Percentiles rank a stretch among this genome's conserved stretches.
These are phyloP conservation scores for Rhodotorula sphaerocarpa DNA, from an alignment of 768 basidiomycete species.

Conservation along the genomic window DNA sequence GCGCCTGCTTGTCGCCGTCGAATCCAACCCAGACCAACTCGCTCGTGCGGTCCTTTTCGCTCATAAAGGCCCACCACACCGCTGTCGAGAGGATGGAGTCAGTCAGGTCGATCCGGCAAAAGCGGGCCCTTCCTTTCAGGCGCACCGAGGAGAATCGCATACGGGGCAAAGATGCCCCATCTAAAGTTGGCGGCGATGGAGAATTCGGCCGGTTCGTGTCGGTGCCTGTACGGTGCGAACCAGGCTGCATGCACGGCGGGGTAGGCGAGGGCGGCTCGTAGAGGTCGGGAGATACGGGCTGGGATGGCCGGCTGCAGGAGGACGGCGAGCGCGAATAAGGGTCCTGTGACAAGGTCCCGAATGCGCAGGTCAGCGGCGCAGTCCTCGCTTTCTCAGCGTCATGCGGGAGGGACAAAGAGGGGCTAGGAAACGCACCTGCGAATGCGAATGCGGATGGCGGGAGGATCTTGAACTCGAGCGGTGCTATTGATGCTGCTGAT, in stretches of 20 bases:
- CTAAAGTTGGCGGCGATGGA: conserved; percentile 12
- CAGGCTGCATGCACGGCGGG: conserved; percentile 5
- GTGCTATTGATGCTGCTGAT: too few species aligned
- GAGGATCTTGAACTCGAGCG: background rate
- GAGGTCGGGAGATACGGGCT: background rate
- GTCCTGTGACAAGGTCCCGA: too few species aligned
- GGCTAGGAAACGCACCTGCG: too few species aligned
- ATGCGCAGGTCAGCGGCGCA: too few species aligned
- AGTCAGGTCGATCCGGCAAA: too few species aligned
- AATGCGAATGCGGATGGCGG: background rate
- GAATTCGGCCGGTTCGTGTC: background rate
- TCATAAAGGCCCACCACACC: conserved; percentile 7
- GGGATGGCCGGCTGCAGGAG: conserved; percentile 27
- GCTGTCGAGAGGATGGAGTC: too few species aligned
- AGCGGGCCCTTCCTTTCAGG: too few species aligned
- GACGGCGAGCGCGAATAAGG: conserved; percentile 15
- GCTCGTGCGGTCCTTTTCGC: background rate
- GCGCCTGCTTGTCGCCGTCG: conserved; percentile 8
- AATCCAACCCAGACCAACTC: conserved; percentile 28
- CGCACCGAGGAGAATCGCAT: conserved; percentile 12
- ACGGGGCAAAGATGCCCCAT: conserved; percentile 18
- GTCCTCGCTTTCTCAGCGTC: too few species aligned
- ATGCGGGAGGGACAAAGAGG: too few species aligned
- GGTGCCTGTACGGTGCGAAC: background rate
- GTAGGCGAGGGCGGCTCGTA: conserved; percentile 1